Evolutionary conservation across 225 moss, liverwort and hornwort genomes (phyloP), one percentile per base, ranked within the genome.

Genomic region (Rhytidiadelphus loreus): DNA sequence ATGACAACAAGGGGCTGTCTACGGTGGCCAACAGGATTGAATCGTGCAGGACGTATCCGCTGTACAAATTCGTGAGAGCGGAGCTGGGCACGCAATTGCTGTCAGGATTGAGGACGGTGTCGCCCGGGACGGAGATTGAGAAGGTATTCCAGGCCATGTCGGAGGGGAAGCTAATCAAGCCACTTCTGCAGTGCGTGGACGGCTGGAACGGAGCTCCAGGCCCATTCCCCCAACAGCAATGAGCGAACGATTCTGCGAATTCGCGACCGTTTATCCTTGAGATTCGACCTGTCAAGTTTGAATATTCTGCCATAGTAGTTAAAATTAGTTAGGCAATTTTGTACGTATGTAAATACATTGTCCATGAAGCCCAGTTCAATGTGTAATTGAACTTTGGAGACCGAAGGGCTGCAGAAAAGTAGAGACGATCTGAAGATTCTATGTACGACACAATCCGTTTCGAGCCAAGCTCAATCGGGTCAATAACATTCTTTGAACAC

Each of bases 131-230:
- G 46, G 65, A 64, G 50, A 63, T 82, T 32, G 64, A 82, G 65
- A 82, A 82, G 82, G 82, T 65, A n/a, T 83, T 83, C 65, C 20
- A 83, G 66, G 66, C 83, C 50, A 66, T 83, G 83, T 83, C 46
- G 62, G 62, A 81, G 46, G 61, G 46, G 44, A 62, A 46, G n/a
- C 46, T 81, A 13, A 81, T 81, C 62, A 62, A 62, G 32, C 91
- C 92, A 16, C 69, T 90, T 11, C 75, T 90, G 28, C 68, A 80
- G 60, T 84, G 85, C 53, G 78, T 88, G 20, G 35, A 81, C 30
- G 85, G 90, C 4, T 89, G 85, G 89, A 89, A 48, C 28, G 89
- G 85, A 61, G 81, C 89, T 28, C 85, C 89, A 4, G 85, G 84
- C 23, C 86, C 89, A 4, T 89, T 86, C 50, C 61, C 85, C 53